A percentile compares a stretch with the other conserved stretches of the same genome.
Evolutionary conservation across 805 yeast species (phyloP).

Genomic region (Yamadazyma insecticola): DNA sequence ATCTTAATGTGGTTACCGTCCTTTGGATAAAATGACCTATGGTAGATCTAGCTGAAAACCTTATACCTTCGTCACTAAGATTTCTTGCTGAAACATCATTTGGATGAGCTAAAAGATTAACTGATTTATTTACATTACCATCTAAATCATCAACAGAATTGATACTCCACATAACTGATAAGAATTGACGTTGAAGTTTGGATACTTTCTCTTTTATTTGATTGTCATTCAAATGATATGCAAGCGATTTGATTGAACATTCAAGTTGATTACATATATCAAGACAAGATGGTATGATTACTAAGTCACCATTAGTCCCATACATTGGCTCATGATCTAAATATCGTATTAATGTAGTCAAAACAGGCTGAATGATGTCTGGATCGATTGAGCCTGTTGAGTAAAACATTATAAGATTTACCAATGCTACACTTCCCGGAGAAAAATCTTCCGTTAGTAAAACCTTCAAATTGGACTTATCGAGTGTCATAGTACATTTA

Average conservation of each 20-base stretch:
- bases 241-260: constrained; percentile 3
- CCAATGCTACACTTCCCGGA: constrained; percentile 50
- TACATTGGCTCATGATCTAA: constrained; percentile 33
- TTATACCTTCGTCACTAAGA: neutral
- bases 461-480: constrained; percentile 12
- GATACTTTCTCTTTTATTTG: constrained; percentile 2
- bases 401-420: constrained; percentile 33
- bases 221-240: constrained; percentile 1
- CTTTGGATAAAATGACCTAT: constrained; percentile 29
- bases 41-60: constrained; percentile 16
- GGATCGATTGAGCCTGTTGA: constrained; percentile 11
- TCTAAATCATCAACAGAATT: constrained; percentile 46
- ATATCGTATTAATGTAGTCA: constrained; percentile 36
- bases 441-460: constrained; percentile 41
- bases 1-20: constrained; percentile 26
- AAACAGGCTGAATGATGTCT: constrained; percentile 1
- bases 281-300: constrained; percentile 28
- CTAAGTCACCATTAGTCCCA: constrained; percentile 13
- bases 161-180: constrained; percentile 40
- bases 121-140: constrained; percentile 5
- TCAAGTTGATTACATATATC: constrained; percentile 22
- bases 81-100: constrained; percentile 1
- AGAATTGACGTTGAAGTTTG: constrained; percentile 2
- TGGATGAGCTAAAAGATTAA: constrained; percentile 6
- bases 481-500: neutral